These are phyloP conservation scores for Lenzites betulinus DNA, from an alignment of 768 basidiomycete species.

Conservation along the genomic window DNA sequence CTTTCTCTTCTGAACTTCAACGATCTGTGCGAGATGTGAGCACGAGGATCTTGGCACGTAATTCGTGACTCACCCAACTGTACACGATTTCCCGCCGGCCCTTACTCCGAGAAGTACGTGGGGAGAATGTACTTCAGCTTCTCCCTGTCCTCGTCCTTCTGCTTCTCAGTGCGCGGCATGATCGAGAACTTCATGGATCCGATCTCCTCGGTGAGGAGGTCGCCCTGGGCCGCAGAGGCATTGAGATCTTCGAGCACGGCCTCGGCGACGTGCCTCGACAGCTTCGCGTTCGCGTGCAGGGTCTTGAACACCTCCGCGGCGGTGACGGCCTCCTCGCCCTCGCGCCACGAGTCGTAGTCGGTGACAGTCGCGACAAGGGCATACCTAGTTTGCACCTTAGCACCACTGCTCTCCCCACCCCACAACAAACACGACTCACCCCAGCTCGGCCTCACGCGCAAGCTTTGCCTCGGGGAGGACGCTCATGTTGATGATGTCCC, in stretches of 20 bases:
- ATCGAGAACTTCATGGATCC: constrained; percentile 88
- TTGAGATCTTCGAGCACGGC: constrained; percentile 73
- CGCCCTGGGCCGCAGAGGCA: constrained; percentile 50
- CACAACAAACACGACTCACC: constrained; percentile 46
- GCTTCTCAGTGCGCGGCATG: constrained; percentile 65
- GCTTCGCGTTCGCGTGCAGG: constrained; percentile 83
- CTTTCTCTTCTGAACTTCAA: too few relatives aligned
- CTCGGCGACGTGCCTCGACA: constrained; percentile 74
- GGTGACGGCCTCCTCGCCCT: constrained; percentile 78
- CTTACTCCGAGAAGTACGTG: constrained; percentile 60
- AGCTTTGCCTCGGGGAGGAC: constrained; percentile 96
- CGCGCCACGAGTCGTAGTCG: constrained; percentile 96
- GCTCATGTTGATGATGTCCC: constrained; percentile 96
- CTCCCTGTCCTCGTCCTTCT: constrained; percentile 58
- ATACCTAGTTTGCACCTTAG: constrained; percentile 55
- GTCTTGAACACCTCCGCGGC: constrained; percentile 91
- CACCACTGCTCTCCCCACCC: background rate
- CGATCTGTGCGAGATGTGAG: too few relatives aligned
- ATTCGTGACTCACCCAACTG: too few relatives aligned
- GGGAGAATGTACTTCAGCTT: constrained; percentile 80
- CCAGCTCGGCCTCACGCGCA: constrained; percentile 92
- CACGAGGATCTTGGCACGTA: too few relatives aligned
- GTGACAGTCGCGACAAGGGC: constrained; percentile 89
- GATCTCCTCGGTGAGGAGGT: constrained; percentile 64
- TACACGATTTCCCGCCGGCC: background rate